Conservation (phyloP, 2,329 filamentous ascomycete species). For the Alternaria triticimaculans region DNA sequence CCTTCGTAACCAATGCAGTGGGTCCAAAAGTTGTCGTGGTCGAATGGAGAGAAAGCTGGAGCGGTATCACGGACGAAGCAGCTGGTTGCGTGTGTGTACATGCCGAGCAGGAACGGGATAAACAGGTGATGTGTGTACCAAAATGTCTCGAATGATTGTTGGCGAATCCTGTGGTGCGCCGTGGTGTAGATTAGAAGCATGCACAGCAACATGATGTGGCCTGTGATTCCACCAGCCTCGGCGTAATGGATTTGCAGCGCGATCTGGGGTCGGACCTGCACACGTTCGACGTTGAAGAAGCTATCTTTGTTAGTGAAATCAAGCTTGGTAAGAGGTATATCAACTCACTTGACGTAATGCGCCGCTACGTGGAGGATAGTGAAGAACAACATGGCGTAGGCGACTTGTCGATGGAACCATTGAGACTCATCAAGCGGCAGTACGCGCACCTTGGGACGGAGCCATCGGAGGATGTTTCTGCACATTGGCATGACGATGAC, state of each 20-base stretch:
- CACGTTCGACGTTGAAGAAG: conserved; percentile 93
- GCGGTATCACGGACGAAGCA: conserved; percentile 92
- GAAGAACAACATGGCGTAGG: conserved; percentile 87
- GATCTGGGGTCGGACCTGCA: conserved; percentile 78
- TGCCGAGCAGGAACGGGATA: conserved; percentile 87
- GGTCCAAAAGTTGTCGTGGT: conserved; percentile 79
- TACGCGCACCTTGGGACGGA: conserved; percentile 87
- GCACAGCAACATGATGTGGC: conserved; percentile 97
- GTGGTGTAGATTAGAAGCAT: conserved; percentile 99
- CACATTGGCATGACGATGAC: conserved; percentile 95
- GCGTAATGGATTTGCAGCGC: conserved; percentile 92
- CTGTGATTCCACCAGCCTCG: conserved; percentile 88
- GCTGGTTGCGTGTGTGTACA: conserved; percentile 94
- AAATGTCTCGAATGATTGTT: conserved; percentile 97
- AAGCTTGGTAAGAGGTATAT: background rate
- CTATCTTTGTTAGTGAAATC: conserved; percentile 53
- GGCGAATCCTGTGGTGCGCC: conserved; percentile 88
- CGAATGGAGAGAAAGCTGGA: conserved; percentile 80
- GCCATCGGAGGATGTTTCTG: conserved; percentile 81
- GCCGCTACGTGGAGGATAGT: conserved; percentile 75
- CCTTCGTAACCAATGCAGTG: conserved; percentile 96
- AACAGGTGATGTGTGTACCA: conserved; percentile 99
- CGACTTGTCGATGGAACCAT: conserved; percentile 96
- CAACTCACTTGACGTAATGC: conserved; percentile 90
- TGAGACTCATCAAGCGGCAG: conserved; percentile 94